Conservation (phyloP, 2,329 filamentous ascomycete species). For the Phialocephala subalpina region DNA sequence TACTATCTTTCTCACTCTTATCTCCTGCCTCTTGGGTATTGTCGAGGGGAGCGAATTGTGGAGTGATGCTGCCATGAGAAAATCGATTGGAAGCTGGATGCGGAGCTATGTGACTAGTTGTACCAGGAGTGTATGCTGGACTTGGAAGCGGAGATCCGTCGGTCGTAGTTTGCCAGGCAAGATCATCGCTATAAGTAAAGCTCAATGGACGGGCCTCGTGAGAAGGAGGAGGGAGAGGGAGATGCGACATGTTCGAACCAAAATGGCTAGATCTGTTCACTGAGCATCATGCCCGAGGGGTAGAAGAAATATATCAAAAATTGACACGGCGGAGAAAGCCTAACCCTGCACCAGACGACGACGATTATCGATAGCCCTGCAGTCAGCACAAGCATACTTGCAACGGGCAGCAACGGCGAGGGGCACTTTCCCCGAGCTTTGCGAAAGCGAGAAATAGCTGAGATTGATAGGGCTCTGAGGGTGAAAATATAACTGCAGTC, state of each 20-base stretch:
- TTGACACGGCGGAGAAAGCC: background rate
- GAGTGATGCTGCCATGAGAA: background rate
- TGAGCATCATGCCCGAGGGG: background rate
- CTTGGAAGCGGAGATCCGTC: background rate
- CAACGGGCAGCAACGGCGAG: background rate
- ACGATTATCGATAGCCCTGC: background rate
- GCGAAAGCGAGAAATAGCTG: background rate
- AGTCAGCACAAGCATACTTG: background rate
- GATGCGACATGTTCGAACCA: conserved; percentile 1
- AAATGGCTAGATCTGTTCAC: background rate
- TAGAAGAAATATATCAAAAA: background rate
- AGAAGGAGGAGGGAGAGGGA: background rate
- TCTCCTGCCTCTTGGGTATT: background rate
- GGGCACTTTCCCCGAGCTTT: background rate
- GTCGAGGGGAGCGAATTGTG: background rate
- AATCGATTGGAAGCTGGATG: background rate
- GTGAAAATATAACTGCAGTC: background rate
- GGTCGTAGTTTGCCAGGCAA: background rate
- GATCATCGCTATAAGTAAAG: conserved; percentile 4
- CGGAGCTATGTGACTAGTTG: background rate
- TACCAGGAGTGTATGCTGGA: background rate
- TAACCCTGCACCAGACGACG: background rate
- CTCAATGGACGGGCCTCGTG: background rate
- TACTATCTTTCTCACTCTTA: background rate
- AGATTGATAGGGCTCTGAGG: background rate